A percentile compares a stretch with the other conserved stretches of the same genome.
phyloP scores from a whole-genome alignment of 345 rosid genomes.

The Durio zibethinus region DNA sequence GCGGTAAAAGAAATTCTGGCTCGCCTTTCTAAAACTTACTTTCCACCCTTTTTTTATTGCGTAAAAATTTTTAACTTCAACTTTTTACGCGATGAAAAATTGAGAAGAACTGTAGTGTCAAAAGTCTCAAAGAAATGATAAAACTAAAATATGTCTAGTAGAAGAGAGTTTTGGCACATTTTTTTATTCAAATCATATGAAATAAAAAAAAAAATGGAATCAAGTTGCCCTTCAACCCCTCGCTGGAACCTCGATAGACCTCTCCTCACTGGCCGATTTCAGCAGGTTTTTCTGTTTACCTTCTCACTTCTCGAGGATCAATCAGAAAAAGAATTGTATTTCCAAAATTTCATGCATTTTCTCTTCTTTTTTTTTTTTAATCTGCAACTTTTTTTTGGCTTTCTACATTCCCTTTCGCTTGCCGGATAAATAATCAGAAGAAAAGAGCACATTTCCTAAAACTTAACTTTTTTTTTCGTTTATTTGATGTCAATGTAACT shows the following conservation, averaged over 20 bases:
- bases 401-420: neutral
- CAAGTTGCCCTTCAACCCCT: conserved; percentile 70
- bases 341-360: neutral
- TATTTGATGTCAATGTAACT: neutral
- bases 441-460: neutral
- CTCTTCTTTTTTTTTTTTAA: neutral
- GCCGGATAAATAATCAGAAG: neutral
- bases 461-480: neutral
- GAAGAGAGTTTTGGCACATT: neutral
- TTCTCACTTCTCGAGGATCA: conserved; percentile 6
- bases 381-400: neutral
- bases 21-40: neutral
- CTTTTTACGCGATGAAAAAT: neutral
- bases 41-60: neutral
- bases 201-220: conserved; percentile 30
- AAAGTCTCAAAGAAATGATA: neutral
- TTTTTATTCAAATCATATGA: neutral
- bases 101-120: neutral
- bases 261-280: conserved; percentile 89
- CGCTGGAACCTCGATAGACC: conserved; percentile 92
- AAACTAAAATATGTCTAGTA: neutral
- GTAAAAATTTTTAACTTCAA: neutral
- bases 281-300: conserved; percentile 41
- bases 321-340: neutral
- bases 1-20: no score